Conservation (phyloP, 2,329 filamentous ascomycete genomes). For the Incumbomyces lentus region DNA sequence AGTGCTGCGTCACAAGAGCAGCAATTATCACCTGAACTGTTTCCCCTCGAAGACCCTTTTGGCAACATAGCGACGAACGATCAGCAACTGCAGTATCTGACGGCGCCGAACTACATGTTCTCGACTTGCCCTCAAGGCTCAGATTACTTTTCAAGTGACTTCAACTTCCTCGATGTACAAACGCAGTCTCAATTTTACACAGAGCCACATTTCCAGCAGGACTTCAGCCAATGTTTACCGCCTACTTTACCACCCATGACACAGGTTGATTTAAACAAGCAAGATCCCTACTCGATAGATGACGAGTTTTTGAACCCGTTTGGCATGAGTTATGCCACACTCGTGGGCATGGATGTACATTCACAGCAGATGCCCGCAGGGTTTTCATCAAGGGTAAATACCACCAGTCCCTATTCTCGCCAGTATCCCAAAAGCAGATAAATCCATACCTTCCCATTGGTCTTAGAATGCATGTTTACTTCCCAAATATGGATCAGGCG, state of each 20-base stretch:
- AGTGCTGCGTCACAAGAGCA: slow-evolving; percentile 14
- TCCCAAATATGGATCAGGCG: slow-evolving; percentile 12
- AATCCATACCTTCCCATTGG: slow-evolving; percentile 6
- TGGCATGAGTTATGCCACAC: slow-evolving; percentile 50
- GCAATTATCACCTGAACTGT: slow-evolving; percentile 17
- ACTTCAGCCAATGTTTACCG: slow-evolving; percentile 32
- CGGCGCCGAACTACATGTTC: slow-evolving; percentile 15
- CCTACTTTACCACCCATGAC: slow-evolving; percentile 37
- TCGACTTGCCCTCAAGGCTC: slow-evolving; percentile 17
- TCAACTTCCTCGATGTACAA: neutral
- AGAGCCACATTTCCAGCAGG: slow-evolving; percentile 21
- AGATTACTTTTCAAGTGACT: slow-evolving; percentile 11
- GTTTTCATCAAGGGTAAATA: slow-evolving; percentile 33
- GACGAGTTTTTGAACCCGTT: slow-evolving; percentile 49
- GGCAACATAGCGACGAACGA: slow-evolving; percentile 4
- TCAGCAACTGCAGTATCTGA: slow-evolving; percentile 12
- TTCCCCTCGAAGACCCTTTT: slow-evolving; percentile 18
- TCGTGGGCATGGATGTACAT: slow-evolving; percentile 46
- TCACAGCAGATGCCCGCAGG: slow-evolving; percentile 28
- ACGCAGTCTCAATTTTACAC: neutral
- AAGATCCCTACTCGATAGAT: slow-evolving; percentile 42
- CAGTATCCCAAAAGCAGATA: slow-evolving; percentile 14
- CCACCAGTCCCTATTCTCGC: slow-evolving; percentile 21
- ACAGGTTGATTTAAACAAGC: slow-evolving; percentile 38
- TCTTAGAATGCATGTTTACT: slow-evolving; percentile 8